Conservation (phyloP, 805 yeast species). For the Hanseniaspora osmophila region DNA sequence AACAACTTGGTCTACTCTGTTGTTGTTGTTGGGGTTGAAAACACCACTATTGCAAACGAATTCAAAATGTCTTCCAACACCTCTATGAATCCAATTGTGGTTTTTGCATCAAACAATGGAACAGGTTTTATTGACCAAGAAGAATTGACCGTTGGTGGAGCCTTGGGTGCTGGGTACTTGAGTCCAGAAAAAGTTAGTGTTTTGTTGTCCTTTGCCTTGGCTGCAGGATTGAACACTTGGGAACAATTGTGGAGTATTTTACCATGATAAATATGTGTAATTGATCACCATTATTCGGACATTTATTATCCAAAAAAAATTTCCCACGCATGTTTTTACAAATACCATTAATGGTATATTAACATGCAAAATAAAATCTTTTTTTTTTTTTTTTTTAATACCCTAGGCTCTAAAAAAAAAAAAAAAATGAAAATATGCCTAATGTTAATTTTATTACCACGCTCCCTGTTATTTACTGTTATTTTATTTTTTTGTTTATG, state of each 20-base stretch:
- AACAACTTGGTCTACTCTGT: not conserved
- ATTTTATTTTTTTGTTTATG: too few relatives aligned
- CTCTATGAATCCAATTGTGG: slow-evolving; percentile 12
- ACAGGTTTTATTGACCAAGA: slow-evolving; percentile 9
- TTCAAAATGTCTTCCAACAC: slow-evolving; percentile 2
- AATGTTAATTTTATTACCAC: too few relatives aligned
- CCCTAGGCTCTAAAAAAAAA: too few relatives aligned
- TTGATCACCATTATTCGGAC: too few relatives aligned
- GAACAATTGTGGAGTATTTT: slow-evolving; percentile 3
- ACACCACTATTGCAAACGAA: not conserved
- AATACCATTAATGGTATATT: too few relatives aligned
- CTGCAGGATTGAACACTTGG: slow-evolving; percentile 11
- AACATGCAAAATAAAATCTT: too few relatives aligned
- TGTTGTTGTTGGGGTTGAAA: not conserved
- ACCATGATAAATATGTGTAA: too few relatives aligned
- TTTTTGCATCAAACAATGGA: slow-evolving; percentile 15
- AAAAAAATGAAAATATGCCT: too few relatives aligned
- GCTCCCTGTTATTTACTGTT: too few relatives aligned
- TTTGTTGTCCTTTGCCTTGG: slow-evolving; percentile 17
- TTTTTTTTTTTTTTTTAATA: not conserved
- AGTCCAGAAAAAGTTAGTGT: slow-evolving; percentile 21
- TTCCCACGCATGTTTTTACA: too few relatives aligned
- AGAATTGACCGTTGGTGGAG: slow-evolving; percentile 9
- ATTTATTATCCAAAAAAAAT: too few relatives aligned
- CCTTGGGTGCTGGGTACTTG: slow-evolving; percentile 20